Evolutionary conservation across 768 basidiomycete genomes (phyloP).

Genomic region (Lanmaoa pseudosensibilis): DNA sequence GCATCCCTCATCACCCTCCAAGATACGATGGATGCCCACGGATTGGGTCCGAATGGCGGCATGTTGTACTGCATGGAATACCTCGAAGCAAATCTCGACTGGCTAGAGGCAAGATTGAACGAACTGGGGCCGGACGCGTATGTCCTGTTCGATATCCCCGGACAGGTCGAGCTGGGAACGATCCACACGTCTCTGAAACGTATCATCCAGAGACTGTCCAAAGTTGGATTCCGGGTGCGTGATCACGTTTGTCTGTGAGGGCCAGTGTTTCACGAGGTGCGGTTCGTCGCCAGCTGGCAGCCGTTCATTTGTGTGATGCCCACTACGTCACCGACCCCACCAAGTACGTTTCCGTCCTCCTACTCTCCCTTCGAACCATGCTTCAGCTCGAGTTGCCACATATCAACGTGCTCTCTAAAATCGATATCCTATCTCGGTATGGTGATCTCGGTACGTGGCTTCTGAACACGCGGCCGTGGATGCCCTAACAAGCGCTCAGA

Average conservation of each 20-base stretch:
- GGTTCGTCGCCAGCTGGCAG: constrained; percentile 64
- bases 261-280: background rate
- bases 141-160: constrained; percentile 92
- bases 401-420: constrained; percentile 94
- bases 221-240: constrained; percentile 83
- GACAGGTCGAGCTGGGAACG: constrained; percentile 96
- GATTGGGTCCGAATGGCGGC: constrained; percentile 92
- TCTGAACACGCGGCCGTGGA: background rate
- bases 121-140: constrained; percentile 75
- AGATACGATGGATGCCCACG: constrained; percentile 81
- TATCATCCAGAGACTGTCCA: constrained; percentile 69
- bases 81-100: constrained; percentile 91
- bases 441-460: constrained; percentile 80
- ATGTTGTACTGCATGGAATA: constrained; percentile 98
- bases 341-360: constrained; percentile 90
- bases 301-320: constrained; percentile 94
- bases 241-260: constrained; percentile 8
- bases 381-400: constrained; percentile 98
- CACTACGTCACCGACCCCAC: constrained; percentile 96
- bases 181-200: constrained; percentile 88
- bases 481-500: constrained; percentile 46
- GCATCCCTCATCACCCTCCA: constrained; percentile 81
- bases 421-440: constrained; percentile 87
- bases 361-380: constrained; percentile 94
- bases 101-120: constrained; percentile 68